Percentiles rank a stretch among this genome's conserved stretches.
These are phyloP conservation scores for Kodamaea derodonti DNA, from an alignment of 1,139 yeast genomes.

Conservation along the genomic window DNA sequence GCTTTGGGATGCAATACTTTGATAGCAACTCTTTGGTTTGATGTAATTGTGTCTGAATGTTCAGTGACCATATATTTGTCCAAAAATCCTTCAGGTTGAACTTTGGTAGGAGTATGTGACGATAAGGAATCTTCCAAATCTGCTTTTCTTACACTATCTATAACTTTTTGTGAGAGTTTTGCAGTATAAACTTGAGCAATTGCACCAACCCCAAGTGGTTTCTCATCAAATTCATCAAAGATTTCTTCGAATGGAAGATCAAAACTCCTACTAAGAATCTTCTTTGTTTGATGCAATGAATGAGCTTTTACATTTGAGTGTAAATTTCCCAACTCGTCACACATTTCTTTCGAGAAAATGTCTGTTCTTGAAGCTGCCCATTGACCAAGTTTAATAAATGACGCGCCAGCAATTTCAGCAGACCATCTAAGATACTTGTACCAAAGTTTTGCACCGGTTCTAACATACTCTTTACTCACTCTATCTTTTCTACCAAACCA, in stretches of 20 bases:
- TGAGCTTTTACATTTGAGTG: constrained; percentile 86
- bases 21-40: constrained; percentile 71
- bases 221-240: constrained; percentile 72
- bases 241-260: constrained; percentile 65
- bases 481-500: constrained; percentile 51
- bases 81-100: constrained; percentile 19
- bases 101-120: constrained; percentile 6
- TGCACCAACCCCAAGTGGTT: constrained; percentile 92
- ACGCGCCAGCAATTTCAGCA: constrained; percentile 87
- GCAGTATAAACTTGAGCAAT: constrained; percentile 94
- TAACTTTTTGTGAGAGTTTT: constrained; percentile 48
- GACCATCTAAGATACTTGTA: constrained; percentile 60
- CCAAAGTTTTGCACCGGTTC: constrained; percentile 71
- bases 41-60: constrained; percentile 31
- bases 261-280: constrained; percentile 58
- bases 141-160: constrained; percentile 30
- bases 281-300: constrained; percentile 56
- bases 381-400: constrained; percentile 92
- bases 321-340: constrained; percentile 69
- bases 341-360: constrained; percentile 75
- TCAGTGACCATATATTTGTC: constrained; percentile 38
- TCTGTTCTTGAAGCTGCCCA: constrained; percentile 99
- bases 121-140: constrained; percentile 16
- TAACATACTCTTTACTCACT: constrained; percentile 30
- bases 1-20: constrained; percentile 91